Base-by-base conservation (phyloP, 352 stramenopile species). In the Globisporangium acanthophoron region DNA sequence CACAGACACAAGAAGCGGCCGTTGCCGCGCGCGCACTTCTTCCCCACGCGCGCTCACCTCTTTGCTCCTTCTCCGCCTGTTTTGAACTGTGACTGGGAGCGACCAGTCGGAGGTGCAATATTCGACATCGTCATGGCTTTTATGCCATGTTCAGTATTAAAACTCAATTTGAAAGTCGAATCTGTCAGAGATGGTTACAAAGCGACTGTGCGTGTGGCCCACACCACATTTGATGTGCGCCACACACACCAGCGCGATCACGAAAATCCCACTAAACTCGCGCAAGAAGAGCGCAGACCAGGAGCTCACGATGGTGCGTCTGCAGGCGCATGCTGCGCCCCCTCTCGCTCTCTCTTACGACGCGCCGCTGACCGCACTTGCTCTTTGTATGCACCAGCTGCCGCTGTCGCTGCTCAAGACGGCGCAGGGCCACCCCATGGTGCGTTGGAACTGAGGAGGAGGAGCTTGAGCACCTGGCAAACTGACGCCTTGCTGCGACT, bases 391-490 rank as follows among this genome's bases (percentile, higher is more conserved):
- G 54, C 1, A 35, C 15, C 76, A 92, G 96, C 72, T 99, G 64
- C 96, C 96, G 48, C 84, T 99, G 66, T 98, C 96, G 31, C 79
- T 99, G 58, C 78, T 99, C 37, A 96, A 96, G 72, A 97, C 96
- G 62, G 94, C 96, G 21, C 93, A 97, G 67, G 87, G 91, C 57
- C 94, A 98, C 54, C 93, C 95, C 39, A 97, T 99, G 85, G 84
- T 93, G 71, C 54, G 58, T 24, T 24, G 21, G 21, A 24, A 24
- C 21, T 24, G 21, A 24, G 21, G 21, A 24, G 21, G 21, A 24
- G 21, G 21, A 24, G 21, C 21, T n/a, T 45, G 11, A 45, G 3
- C 13, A 21, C 12, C 21, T 24, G 21, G 21, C 21, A 24, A 24
- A 16, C n/a, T 18, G 13, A 20, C 40, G 40, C 40, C 6, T 5